phyloP scores from a whole-genome alignment of 2,329 filamentous ascomycete species.

The Pseudogymnoascus sp. region DNA sequence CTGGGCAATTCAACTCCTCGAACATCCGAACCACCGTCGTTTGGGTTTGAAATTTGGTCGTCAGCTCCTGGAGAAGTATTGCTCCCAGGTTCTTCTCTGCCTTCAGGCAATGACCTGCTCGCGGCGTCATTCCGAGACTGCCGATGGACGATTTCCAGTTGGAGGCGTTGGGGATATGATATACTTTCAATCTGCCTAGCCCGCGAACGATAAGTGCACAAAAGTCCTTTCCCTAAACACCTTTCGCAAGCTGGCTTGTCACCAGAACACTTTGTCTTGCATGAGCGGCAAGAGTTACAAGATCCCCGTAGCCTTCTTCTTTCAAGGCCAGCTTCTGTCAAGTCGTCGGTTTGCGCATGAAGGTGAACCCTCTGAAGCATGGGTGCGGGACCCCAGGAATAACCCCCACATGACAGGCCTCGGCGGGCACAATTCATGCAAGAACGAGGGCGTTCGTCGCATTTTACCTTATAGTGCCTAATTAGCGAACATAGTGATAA shows the following conservation, averaged over 20 bases:
- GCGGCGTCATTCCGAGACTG: neutral
- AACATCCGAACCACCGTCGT: neutral
- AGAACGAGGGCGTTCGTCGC: constrained; percentile 8
- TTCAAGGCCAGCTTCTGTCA: constrained; percentile 20
- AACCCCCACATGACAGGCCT: neutral
- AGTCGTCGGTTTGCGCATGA: neutral
- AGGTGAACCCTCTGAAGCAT: neutral
- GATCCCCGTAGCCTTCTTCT: constrained; percentile 18
- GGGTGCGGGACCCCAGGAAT: neutral
- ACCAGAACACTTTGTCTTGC: constrained; percentile 19
- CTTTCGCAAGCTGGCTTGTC: constrained; percentile 14
- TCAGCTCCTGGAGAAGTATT: neutral
- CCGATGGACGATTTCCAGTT: neutral
- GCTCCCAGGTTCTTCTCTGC: neutral
- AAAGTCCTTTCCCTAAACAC: constrained; percentile 15
- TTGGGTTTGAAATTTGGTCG: neutral
- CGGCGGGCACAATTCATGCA: constrained; percentile 9
- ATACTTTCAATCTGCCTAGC: neutral
- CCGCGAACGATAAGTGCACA: constrained; percentile 15
- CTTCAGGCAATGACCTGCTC: neutral
- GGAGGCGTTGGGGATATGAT: neutral
- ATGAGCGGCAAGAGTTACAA: constrained; percentile 17
- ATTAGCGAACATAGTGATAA: neutral
- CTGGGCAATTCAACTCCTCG: neutral
- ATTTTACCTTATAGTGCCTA: constrained; percentile 1